phyloP scores from a whole-genome alignment of 345 rosid species.

The Erucastrum elatum region DNA sequence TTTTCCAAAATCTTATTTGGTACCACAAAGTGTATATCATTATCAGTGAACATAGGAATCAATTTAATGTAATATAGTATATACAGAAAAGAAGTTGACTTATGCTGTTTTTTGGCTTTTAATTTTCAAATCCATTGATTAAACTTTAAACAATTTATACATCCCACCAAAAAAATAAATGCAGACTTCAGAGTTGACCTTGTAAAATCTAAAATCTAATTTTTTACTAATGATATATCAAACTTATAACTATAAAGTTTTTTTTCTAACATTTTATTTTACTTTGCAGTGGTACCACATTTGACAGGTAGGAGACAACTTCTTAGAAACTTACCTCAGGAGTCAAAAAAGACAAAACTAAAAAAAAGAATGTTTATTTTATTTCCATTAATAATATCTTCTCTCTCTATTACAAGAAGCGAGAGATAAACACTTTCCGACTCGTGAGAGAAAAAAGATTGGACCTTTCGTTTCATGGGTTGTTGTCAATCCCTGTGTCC shows the following conservation, averaged over 20 bases:
- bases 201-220: neutral
- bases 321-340: slow-evolving; percentile 31
- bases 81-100: slow-evolving; percentile 24
- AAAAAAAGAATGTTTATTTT: slow-evolving; percentile 16
- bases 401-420: slow-evolving; percentile 34
- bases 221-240: neutral
- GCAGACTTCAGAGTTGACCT: neutral
- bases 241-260: neutral
- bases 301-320: slow-evolving; percentile 30
- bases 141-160: neutral
- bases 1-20: slow-evolving; percentile 31
- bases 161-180: neutral
- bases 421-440: slow-evolving; percentile 39
- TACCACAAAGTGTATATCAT: slow-evolving; percentile 36
- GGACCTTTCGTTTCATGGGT: slow-evolving; percentile 52
- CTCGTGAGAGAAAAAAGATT: slow-evolving; percentile 17
- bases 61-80: slow-evolving; percentile 27
- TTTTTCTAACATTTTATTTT: neutral
- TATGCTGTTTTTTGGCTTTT: slow-evolving; percentile 19
- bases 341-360: slow-evolving; percentile 36
- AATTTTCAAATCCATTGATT: slow-evolving; percentile 10
- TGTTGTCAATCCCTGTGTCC: slow-evolving; percentile 67
- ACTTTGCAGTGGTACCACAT: slow-evolving; percentile 9
- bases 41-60: slow-evolving; percentile 42
- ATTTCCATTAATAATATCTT: slow-evolving; percentile 17